Percentiles rank a stretch among this genome's conserved stretches.
phyloP scores from a whole-genome alignment of 2,329 filamentous ascomycete genomes.

The Trichoderma asperellum region DNA sequence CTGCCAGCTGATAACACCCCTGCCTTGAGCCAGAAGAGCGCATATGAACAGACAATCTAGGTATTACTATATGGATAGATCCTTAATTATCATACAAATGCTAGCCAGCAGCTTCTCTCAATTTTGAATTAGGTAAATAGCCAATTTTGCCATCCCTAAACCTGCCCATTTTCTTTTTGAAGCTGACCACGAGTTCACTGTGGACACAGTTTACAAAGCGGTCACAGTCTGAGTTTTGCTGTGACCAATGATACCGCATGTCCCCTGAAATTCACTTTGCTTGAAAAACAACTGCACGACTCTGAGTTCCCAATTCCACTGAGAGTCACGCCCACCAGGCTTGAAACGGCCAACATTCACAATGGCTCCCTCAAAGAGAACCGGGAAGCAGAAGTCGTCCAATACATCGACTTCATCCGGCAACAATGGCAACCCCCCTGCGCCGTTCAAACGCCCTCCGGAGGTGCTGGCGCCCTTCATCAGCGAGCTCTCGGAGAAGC shows the following conservation, averaged over 20 bases:
- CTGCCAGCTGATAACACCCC: neutral
- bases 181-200: neutral
- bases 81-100: neutral
- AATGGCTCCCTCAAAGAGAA: constrained; percentile 44
- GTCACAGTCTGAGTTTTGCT: constrained; percentile 14
- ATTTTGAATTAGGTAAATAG: neutral
- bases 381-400: constrained; percentile 38
- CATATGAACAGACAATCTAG: neutral
- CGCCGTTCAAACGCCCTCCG: constrained; percentile 71
- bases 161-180: too few relatives aligned
- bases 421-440: constrained; percentile 49
- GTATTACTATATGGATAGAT: neutral
- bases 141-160: neutral
- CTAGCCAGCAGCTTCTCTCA: neutral
- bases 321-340: neutral
- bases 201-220: constrained; percentile 23
- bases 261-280: constrained; percentile 14
- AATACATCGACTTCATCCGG: constrained; percentile 33
- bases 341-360: neutral
- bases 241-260: constrained; percentile 4
- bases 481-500: constrained; percentile 64
- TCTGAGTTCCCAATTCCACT: neutral
- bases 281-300: constrained; percentile 1
- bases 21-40: neutral
- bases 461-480: constrained; percentile 67